phyloP scores from a whole-genome alignment of 305 asterid genomes.

The Nicotiana rustica region DNA sequence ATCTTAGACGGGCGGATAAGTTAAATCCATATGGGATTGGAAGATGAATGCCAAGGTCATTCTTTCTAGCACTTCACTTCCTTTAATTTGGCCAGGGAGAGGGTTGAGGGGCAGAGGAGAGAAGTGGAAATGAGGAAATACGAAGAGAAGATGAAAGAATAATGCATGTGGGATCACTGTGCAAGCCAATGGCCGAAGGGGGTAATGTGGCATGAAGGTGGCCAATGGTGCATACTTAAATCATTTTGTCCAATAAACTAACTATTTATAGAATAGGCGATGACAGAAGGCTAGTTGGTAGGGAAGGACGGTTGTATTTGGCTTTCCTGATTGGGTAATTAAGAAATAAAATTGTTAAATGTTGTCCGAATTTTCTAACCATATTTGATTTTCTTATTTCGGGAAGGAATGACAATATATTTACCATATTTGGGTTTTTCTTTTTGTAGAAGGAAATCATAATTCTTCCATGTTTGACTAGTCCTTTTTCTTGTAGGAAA shows the following conservation, averaged over 20 bases:
- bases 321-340: conserved; percentile 48
- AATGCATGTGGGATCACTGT: conserved; percentile 32
- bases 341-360: not conserved
- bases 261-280: not conserved
- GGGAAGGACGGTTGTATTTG: conserved; percentile 36
- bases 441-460: too few relatives aligned
- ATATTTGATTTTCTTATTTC: too few relatives aligned
- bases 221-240: conserved; percentile 10
- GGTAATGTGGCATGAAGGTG: not conserved
- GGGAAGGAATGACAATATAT: too few relatives aligned
- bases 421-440: too few relatives aligned
- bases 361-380: too few relatives aligned
- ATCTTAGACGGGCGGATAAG: too few relatives aligned
- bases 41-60: not conserved
- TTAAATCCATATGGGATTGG: too few relatives aligned
- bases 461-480: too few relatives aligned
- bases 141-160: not conserved
- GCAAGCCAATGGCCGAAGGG: not conserved
- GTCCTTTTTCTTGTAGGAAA: too few relatives aligned
- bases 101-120: not conserved
- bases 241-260: not conserved
- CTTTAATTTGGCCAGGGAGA: not conserved
- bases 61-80: not conserved
- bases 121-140: not conserved
- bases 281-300: conserved; percentile 7